phyloP scores from a whole-genome alignment of 768 basidiomycete genomes.

The Hygrophorus pudorinus region DNA sequence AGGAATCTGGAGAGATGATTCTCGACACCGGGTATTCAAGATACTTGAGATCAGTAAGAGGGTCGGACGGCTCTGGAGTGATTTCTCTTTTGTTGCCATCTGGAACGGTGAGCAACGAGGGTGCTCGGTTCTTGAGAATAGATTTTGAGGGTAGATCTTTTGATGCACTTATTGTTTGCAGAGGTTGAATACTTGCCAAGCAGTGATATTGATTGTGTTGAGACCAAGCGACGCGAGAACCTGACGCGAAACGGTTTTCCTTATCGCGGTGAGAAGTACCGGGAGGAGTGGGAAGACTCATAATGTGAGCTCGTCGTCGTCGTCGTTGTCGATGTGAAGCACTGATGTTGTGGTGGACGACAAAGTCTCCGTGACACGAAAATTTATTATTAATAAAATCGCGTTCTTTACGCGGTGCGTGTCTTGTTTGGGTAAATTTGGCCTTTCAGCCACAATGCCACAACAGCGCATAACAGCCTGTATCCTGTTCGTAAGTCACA shows the following conservation, averaged over 20 bases:
- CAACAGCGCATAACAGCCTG: no score
- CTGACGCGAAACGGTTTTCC: slow-evolving; percentile 31
- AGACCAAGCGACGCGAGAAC: slow-evolving; percentile 40
- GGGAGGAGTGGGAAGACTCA: slow-evolving; percentile 54
- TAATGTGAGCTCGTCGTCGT: no score
- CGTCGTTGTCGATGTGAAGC: not conserved
- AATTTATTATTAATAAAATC: slow-evolving; percentile 22
- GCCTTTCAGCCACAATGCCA: no score
- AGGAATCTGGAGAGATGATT: slow-evolving; percentile 40
- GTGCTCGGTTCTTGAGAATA: slow-evolving; percentile 54
- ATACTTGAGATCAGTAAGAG: slow-evolving; percentile 52
- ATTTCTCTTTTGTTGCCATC: slow-evolving; percentile 37
- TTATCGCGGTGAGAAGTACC: slow-evolving; percentile 48
- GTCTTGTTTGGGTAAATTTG: slow-evolving; percentile 13
- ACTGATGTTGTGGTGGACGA: slow-evolving; percentile 12
- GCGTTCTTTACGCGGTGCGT: slow-evolving; percentile 27
- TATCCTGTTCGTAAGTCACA: no score
- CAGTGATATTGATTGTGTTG: slow-evolving; percentile 38
- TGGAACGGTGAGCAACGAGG: slow-evolving; percentile 27
- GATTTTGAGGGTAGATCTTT: slow-evolving; percentile 45
- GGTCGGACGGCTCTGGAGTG: slow-evolving; percentile 71
- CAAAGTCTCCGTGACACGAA: slow-evolving; percentile 14
- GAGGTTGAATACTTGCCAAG: slow-evolving; percentile 22
- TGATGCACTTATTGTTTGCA: slow-evolving; percentile 25
- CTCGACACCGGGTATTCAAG: slow-evolving; percentile 53